Conservation (phyloP, 2,329 filamentous ascomycete species). For the Nemania sp. region DNA sequence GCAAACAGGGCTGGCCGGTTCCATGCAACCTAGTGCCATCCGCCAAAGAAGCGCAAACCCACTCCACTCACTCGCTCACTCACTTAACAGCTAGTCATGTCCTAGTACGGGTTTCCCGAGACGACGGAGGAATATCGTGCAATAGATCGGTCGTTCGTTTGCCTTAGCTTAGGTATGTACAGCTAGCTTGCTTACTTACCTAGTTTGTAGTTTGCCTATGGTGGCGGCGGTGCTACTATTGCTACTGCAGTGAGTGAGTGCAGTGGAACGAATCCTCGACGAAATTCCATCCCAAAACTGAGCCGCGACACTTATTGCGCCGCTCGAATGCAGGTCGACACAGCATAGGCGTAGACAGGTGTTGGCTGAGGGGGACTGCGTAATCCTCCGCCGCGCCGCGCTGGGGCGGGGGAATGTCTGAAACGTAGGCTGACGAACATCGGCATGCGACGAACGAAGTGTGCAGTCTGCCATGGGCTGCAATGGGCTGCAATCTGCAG, state of each 20-base stretch:
- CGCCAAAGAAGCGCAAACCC: not conserved
- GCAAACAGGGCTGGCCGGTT: conserved; percentile 18
- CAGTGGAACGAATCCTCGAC: not conserved
- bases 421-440: conserved; percentile 6
- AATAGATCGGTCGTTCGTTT: conserved; percentile 7
- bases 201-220: too few relatives aligned
- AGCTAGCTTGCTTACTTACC: not conserved
- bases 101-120: not conserved
- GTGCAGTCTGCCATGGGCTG: not conserved
- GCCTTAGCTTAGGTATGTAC: not conserved
- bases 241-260: not conserved
- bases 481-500: not conserved
- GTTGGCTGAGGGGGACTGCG: conserved; percentile 12
- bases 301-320: conserved; percentile 7
- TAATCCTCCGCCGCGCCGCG: conserved; percentile 5
- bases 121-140: conserved; percentile 9
- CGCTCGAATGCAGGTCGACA: conserved; percentile 2
- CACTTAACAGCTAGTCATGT: not conserved
- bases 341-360: not conserved
- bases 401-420: not conserved
- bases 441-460: not conserved
- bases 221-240: not conserved
- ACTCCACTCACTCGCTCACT: too few relatives aligned
- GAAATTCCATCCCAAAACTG: not conserved
- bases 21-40: conserved; percentile 6